Evolutionary conservation across 371 early-diverging fungal species (phyloP).

Genomic region (Mucor sp.): DNA sequence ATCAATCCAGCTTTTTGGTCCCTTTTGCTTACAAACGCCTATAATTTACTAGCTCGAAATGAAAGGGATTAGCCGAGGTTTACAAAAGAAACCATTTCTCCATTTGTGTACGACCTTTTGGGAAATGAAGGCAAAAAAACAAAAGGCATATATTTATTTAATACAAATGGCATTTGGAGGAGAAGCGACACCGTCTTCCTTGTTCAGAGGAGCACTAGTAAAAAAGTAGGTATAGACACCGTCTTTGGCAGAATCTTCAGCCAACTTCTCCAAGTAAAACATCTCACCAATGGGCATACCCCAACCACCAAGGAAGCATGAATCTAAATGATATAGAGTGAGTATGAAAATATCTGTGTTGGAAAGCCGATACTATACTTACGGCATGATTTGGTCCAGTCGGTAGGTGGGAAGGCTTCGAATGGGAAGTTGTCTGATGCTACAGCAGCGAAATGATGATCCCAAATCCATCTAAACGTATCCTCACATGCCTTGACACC

Average conservation of each 20-base stretch:
- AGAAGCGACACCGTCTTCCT: conserved; percentile 40
- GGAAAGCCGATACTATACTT: too few species aligned
- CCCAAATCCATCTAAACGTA: conserved; percentile 46
- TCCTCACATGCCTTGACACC: conserved; percentile 48
- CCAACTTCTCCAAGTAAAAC: conserved; percentile 40
- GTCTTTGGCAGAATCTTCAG: conserved; percentile 43
- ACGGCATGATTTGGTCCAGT: conserved; percentile 29
- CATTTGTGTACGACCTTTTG: too few species aligned
- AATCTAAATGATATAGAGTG: conserved; percentile 19
- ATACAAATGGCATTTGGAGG: conserved; percentile 49
- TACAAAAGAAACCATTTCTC: too few species aligned
- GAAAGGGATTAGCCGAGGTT: neutral
- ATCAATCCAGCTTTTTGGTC: neutral
- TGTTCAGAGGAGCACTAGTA: conserved; percentile 48
- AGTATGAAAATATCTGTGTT: too few species aligned
- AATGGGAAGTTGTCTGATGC: conserved; percentile 36
- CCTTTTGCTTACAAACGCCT: neutral
- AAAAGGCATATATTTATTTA: conserved; percentile 25
- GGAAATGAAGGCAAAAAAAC: neutral
- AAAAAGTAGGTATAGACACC: conserved; percentile 40
- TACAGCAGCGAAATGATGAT: conserved; percentile 48
- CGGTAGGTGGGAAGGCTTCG: conserved; percentile 41
- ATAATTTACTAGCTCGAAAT: neutral
- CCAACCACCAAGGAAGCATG: conserved; percentile 37
- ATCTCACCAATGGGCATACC: conserved; percentile 53